Percentiles rank a stretch among this genome's conserved stretches.
phyloP scores from a whole-genome alignment of 345 rosid genomes.

The Camelina neglecta region DNA sequence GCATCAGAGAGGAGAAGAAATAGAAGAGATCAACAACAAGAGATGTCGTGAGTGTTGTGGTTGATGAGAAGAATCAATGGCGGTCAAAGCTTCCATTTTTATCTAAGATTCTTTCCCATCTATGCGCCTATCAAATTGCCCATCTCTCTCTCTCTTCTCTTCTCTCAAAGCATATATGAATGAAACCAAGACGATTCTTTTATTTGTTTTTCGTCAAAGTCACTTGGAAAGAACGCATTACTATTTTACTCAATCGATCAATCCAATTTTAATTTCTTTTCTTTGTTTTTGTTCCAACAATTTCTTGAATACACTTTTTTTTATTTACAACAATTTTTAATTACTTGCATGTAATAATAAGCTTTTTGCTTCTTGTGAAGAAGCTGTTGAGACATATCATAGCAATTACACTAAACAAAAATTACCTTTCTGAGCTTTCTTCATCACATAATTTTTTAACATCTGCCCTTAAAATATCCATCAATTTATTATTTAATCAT shows the following conservation, averaged over 20 bases:
- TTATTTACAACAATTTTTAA: neutral
- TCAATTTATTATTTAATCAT: neutral
- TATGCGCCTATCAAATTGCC: conserved; percentile 50
- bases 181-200: conserved; percentile 8
- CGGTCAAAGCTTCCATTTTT: conserved; percentile 77
- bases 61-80: conserved; percentile 46
- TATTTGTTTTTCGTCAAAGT: neutral
- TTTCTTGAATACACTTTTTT: neutral
- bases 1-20: conserved; percentile 15
- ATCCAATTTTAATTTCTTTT: neutral
- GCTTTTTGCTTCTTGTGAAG: neutral
- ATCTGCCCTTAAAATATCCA: neutral
- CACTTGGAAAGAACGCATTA: neutral
- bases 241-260: neutral
- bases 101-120: conserved; percentile 54
- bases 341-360: neutral
- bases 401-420: neutral
- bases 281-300: too few species aligned
- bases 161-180: neutral
- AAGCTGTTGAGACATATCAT: neutral
- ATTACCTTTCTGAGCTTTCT: neutral
- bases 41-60: conserved; percentile 25
- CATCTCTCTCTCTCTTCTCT: conserved; percentile 18
- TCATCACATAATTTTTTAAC: neutral
- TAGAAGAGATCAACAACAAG: conserved; percentile 33